Evolutionary conservation across 1,284 basidiomycete species (phyloP), one percentile per base, ranked within the genome.

Genomic region (Stereum hirsutum): DNA sequence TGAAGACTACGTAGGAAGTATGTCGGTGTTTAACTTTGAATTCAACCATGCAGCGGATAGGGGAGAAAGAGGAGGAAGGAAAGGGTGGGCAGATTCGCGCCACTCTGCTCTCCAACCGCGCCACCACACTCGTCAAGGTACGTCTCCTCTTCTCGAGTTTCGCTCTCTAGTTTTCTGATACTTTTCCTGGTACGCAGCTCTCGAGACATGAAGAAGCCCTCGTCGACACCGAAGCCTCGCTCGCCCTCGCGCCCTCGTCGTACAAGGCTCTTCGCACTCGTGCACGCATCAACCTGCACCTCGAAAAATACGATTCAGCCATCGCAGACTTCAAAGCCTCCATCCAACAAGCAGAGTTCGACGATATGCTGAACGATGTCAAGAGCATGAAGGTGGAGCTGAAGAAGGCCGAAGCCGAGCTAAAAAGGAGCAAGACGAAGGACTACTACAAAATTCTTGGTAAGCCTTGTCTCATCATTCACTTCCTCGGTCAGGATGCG

Each of bases 221-320:
- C 23, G 57, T 60, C 28, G 89, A 91, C 57, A 85, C 79, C 6
- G 74, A 81, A 42, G 68, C 70, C 8, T 87, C 88, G 5, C 70
- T 93, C 6, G 50, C 58, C 6, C 71, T 92, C 36, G 62, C 74
- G 46, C 69, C 82, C 0, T 68, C 69, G 24, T 86, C 85, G 20
- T 89, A 84, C 71, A 94, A 94, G 64, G 88, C 89, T 2, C 66
- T 89, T 31, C 81, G 90, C 28, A 92, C 89, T 2, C 81, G 89
- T 30, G 90, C 88, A 5, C 78, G 89, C 3, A 81, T 89, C 35
- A 58, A 86, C 50, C 68, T 90, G 11, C 79, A 81, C 50, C 65
- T 81, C 23, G 89, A 93, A 55, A 71, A 79, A 40, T 91, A 73
- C 58, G 86, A 93, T 28, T 66, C 71, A 0, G 72, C 82, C 3